These are phyloP conservation scores for Arthrobotrys sinensis DNA, from an alignment of 2,329 filamentous ascomycete genomes.

Conservation along the genomic window DNA sequence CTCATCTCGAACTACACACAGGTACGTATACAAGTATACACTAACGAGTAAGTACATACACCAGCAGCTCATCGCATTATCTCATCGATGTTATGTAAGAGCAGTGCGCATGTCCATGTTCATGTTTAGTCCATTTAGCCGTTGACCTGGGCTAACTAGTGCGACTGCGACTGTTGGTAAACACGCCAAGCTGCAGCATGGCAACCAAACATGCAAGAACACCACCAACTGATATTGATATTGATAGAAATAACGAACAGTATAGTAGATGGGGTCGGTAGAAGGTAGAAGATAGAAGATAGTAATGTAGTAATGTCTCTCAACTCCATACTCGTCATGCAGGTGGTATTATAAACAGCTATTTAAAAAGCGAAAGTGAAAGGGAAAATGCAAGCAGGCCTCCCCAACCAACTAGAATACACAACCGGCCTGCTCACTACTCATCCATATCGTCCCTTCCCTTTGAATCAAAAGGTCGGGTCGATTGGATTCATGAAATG, in stretches of 20 bases:
- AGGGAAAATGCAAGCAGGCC: neutral
- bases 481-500: no score
- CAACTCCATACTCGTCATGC: constrained; percentile 16
- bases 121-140: neutral
- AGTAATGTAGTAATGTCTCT: constrained; percentile 3
- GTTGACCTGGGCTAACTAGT: neutral
- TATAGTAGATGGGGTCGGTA: neutral
- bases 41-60: no score
- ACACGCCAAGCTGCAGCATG: constrained; percentile 10
- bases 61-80: neutral
- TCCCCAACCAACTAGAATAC: no score
- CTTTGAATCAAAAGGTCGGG: no score
- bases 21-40: no score
- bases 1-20: no score
- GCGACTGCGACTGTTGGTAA: constrained; percentile 25
- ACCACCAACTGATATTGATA: neutral
- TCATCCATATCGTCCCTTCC: no score
- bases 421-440: no score
- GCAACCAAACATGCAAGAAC: neutral
- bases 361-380: neutral
- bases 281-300: neutral
- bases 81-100: neutral
- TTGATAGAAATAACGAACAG: no score
- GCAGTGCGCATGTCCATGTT: no score
- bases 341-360: constrained; percentile 12